These are phyloP conservation scores for Calocybe gambosa DNA, from an alignment of 1,284 basidiomycete genomes.

Conservation along the genomic window DNA sequence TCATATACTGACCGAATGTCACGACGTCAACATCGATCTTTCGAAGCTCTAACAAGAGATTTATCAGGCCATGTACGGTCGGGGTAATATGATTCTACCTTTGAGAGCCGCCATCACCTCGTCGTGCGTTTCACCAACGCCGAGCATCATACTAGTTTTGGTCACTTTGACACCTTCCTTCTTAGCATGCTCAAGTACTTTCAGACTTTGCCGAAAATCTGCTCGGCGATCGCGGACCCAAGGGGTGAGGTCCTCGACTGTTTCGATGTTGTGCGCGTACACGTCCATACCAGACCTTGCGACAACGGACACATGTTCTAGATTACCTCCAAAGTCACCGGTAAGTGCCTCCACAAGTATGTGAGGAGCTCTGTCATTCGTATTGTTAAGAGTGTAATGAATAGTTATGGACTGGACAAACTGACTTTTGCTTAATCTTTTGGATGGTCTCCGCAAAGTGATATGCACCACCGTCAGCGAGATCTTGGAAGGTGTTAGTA, in stretches of 20 bases:
- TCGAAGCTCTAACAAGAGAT: slow-evolving; percentile 63
- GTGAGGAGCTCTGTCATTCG: slow-evolving; percentile 68
- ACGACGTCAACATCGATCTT: slow-evolving; percentile 92
- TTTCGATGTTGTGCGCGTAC: slow-evolving; percentile 98
- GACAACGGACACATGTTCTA: slow-evolving; percentile 74
- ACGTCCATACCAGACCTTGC: slow-evolving; percentile 94
- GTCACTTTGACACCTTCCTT: slow-evolving; percentile 83
- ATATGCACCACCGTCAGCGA: slow-evolving; percentile 85
- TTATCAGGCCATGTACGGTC: neutral
- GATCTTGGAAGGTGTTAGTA: slow-evolving; percentile 46
- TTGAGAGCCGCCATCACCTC: slow-evolving; percentile 82
- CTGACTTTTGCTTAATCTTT: slow-evolving; percentile 92
- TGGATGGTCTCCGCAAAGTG: slow-evolving; percentile 95
- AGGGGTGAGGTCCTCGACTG: slow-evolving; percentile 89
- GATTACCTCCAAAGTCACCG: slow-evolving; percentile 85
- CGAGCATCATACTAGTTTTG: slow-evolving; percentile 99
- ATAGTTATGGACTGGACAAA: slow-evolving; percentile 5
- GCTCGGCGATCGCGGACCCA: slow-evolving; percentile 94
- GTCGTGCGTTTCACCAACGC: slow-evolving; percentile 86
- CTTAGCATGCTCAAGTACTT: slow-evolving; percentile 80
- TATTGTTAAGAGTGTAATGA: neutral
- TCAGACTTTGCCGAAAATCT: slow-evolving; percentile 85
- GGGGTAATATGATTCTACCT: slow-evolving; percentile 38
- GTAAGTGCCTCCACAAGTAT: slow-evolving; percentile 97
- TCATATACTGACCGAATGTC: slow-evolving; percentile 99